Percentiles rank a stretch among this genome's conserved stretches.
Conservation (phyloP, 495 filamentous ascomycete species). For the Aspergillus indologenus region DNA sequence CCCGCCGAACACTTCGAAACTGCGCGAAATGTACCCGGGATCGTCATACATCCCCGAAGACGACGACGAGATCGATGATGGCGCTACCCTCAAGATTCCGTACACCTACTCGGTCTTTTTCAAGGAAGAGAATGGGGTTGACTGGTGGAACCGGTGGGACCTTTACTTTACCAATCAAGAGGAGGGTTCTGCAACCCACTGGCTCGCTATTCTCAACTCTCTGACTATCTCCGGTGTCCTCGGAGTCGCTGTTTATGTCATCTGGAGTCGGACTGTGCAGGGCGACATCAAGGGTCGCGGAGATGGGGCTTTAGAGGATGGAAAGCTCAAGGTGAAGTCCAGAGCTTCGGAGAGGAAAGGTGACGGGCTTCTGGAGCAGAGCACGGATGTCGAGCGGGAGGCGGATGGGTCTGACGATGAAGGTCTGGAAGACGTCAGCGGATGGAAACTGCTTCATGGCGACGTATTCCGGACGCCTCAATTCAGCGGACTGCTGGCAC, state of each 20-base stretch:
- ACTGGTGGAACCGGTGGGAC: slow-evolving; percentile 89
- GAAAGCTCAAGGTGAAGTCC: slow-evolving; percentile 55
- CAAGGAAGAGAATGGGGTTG: slow-evolving; percentile 75
- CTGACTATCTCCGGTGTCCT: slow-evolving; percentile 80
- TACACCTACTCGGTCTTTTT: slow-evolving; percentile 95
- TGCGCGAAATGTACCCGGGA: slow-evolving; percentile 54
- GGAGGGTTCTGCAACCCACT: slow-evolving; percentile 81
- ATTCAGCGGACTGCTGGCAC: slow-evolving; percentile 75
- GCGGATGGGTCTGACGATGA: slow-evolving; percentile 74
- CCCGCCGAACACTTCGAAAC: slow-evolving; percentile 55
- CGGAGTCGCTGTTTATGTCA: slow-evolving; percentile 80
- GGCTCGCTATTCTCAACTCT: slow-evolving; percentile 91
- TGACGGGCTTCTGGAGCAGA: slow-evolving; percentile 63
- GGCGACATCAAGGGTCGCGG: slow-evolving; percentile 74
- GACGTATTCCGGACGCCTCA: slow-evolving; percentile 86
- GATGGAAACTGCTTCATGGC: slow-evolving; percentile 92
- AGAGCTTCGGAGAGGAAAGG: slow-evolving; percentile 52
- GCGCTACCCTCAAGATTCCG: slow-evolving; percentile 70
- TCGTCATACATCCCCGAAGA: slow-evolving; percentile 57
- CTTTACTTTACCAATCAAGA: slow-evolving; percentile 91
- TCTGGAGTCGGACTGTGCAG: slow-evolving; percentile 77
- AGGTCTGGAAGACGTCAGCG: slow-evolving; percentile 75
- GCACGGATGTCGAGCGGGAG: slow-evolving; percentile 56
- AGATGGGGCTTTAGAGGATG: slow-evolving; percentile 64
- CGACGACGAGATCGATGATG: slow-evolving; percentile 61